Conservation (phyloP, 176 grass and related monocot genomes). For the Oryza brachyantha region DNA sequence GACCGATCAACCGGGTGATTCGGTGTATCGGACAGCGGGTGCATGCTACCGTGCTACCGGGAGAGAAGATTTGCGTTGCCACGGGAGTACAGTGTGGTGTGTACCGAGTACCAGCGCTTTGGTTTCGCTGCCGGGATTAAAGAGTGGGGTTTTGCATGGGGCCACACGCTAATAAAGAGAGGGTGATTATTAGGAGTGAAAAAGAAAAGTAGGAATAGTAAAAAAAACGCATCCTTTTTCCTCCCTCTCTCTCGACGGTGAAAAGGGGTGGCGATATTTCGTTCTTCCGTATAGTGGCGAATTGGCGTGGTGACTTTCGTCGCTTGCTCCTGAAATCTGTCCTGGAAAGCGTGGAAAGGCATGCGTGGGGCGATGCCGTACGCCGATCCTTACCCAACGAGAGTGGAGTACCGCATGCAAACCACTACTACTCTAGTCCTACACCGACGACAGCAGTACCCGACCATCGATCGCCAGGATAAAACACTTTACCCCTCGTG, state of each 20-base stretch:
- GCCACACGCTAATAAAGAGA: background rate
- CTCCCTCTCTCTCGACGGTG: background rate
- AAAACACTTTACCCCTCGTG: background rate
- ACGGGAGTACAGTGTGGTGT: background rate
- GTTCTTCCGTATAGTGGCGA: background rate
- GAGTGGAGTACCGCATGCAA: slow-evolving; percentile 1
- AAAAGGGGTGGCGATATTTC: background rate
- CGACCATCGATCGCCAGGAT: background rate
- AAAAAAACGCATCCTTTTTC: background rate
- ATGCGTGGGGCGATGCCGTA: slow-evolving; percentile 29
- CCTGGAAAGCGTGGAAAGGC: slow-evolving; percentile 26
- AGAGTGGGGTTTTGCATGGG: background rate
- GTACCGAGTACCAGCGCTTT: background rate
- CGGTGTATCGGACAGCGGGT: too few species aligned
- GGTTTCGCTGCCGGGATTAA: background rate
- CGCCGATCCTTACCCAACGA: background rate
- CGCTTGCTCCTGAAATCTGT: slow-evolving; percentile 29
- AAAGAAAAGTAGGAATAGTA: too few species aligned
- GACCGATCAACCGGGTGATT: too few species aligned
- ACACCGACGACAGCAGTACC: too few species aligned
- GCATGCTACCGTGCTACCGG: too few species aligned
- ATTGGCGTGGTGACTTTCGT: slow-evolving; percentile 6
- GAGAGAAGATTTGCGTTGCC: background rate
- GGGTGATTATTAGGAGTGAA: too few species aligned
- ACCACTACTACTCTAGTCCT: background rate